Percentiles rank a stretch among this genome's conserved stretches.
Conservation (phyloP, 169 alveolate genomes). For the Eimeria zaria region DNA sequence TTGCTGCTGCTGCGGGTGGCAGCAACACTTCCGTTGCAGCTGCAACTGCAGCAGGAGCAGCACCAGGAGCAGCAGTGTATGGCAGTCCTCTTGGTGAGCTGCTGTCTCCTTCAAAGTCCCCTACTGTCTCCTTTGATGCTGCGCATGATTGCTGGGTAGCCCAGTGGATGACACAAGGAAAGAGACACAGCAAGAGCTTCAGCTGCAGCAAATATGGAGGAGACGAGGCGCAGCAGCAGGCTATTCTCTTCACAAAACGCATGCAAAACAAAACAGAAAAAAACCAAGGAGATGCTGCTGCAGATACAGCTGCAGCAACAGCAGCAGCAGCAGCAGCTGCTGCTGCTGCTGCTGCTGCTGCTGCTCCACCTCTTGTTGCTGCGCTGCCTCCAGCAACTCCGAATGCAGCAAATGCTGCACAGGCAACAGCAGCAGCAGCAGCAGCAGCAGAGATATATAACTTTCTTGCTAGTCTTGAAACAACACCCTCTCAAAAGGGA, state of each 20-base stretch:
- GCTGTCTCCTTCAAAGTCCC: slow-evolving; percentile 47
- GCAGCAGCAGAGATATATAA: slow-evolving; percentile 20
- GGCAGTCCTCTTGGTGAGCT: not conserved
- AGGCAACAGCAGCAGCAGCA: slow-evolving; percentile 58
- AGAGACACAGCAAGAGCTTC: slow-evolving; percentile 39
- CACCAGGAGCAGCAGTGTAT: not conserved
- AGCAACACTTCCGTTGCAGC: not conserved
- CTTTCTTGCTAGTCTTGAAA: not conserved
- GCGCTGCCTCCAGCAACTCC: not conserved
- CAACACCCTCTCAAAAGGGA: not conserved
- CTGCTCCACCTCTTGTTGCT: not conserved
- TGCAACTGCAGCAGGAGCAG: not conserved
- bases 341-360: not conserved
- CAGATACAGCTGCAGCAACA: not conserved
- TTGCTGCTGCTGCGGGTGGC: not conserved
- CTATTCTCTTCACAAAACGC: slow-evolving; percentile 6
- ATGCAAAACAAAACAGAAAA: slow-evolving; percentile 11
- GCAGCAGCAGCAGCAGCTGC: slow-evolving; percentile 44
- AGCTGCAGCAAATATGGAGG: slow-evolving; percentile 74
- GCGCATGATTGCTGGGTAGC: slow-evolving; percentile 76
- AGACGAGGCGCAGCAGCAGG: slow-evolving; percentile 61
- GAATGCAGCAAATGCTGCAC: not conserved
- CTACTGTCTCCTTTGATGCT: slow-evolving; percentile 76
- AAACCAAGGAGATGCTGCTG: not conserved
- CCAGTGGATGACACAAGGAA: slow-evolving; percentile 40